Conservation (phyloP, 192 early-diverging fungal genomes). For the Coemansia sp. region DNA sequence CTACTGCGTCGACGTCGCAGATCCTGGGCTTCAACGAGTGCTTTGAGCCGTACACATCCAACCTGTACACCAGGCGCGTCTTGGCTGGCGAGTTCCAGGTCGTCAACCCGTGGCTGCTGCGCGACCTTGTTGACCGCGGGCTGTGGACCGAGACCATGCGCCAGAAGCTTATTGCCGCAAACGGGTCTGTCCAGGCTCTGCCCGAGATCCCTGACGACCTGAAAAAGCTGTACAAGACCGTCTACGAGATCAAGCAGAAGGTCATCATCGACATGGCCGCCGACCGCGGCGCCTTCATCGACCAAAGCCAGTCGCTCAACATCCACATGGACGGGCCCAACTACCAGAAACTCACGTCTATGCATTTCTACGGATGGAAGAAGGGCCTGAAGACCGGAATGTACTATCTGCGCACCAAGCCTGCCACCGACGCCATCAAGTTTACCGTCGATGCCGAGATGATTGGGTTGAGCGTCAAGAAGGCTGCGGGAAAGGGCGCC, state of each 20-base stretch:
- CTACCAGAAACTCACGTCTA: constrained; percentile 90
- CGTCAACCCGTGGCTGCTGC: constrained; percentile 94
- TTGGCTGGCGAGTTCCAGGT: constrained; percentile 98
- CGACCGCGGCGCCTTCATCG: constrained; percentile 95
- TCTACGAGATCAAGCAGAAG: constrained; percentile 93
- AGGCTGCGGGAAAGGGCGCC: constrained; percentile 28
- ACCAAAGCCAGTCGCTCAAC: constrained; percentile 95
- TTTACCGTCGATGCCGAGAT: constrained; percentile 91
- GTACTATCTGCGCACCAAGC: constrained; percentile 96
- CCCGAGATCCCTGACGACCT: constrained; percentile 76
- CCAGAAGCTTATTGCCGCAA: constrained; percentile 90
- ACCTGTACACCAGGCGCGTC: constrained; percentile 96
- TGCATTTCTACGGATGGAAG: constrained; percentile 99
- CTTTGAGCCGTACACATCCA: constrained; percentile 90
- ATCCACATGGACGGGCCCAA: constrained; percentile 93
- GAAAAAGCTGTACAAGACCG: constrained; percentile 96
- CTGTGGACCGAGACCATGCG: constrained; percentile 95
- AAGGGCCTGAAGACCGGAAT: constrained; percentile 98
- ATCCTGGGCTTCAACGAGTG: constrained; percentile 98
- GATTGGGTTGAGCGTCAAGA: constrained; percentile 39
- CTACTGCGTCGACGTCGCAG: constrained; percentile 95
- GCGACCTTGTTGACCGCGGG: constrained; percentile 88
- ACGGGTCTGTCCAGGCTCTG: constrained; percentile 83
- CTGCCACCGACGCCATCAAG: constrained; percentile 97
- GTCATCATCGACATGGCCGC: constrained; percentile 95